These are phyloP conservation scores for Aspergillus intermedius DNA, from an alignment of 2,329 filamentous ascomycete genomes.

Conservation along the genomic window DNA sequence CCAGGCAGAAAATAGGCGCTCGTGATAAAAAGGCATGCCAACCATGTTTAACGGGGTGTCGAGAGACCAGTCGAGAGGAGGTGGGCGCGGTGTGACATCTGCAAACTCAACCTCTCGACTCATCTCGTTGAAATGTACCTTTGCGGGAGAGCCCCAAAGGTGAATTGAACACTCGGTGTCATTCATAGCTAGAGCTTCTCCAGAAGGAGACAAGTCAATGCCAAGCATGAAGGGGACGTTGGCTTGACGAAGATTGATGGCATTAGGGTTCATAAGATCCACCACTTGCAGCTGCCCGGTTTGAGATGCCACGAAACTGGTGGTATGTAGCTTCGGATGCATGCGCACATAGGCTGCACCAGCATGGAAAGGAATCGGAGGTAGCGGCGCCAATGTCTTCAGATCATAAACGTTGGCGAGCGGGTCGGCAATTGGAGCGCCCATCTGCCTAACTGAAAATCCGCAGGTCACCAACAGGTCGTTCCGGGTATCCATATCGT, in stretches of 20 bases:
- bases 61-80: slow-evolving; percentile 60
- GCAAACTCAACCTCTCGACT: slow-evolving; percentile 72
- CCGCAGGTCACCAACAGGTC: slow-evolving; percentile 95
- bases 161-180: slow-evolving; percentile 74
- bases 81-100: slow-evolving; percentile 57
- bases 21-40: slow-evolving; percentile 90
- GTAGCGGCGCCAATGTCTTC: slow-evolving; percentile 79
- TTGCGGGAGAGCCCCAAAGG: slow-evolving; percentile 80
- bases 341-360: slow-evolving; percentile 92
- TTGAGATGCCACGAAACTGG: slow-evolving; percentile 86
- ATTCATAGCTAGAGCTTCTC: slow-evolving; percentile 74
- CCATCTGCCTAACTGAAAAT: slow-evolving; percentile 74
- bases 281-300: slow-evolving; percentile 92
- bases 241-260: slow-evolving; percentile 75
- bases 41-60: slow-evolving; percentile 77
- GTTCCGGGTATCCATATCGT: slow-evolving; percentile 94
- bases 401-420: slow-evolving; percentile 94
- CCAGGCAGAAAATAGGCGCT: slow-evolving; percentile 81
- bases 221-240: slow-evolving; percentile 71
- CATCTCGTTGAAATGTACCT: slow-evolving; percentile 80
- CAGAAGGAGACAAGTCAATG: slow-evolving; percentile 80
- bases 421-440: slow-evolving; percentile 77
- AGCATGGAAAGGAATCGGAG: slow-evolving; percentile 85
- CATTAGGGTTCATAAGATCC: slow-evolving; percentile 88
- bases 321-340: slow-evolving; percentile 93